A percentile compares a stretch with the other conserved stretches of the same genome.
These are phyloP conservation scores for Pythium diclinum DNA, from an alignment of 352 stramenopile species.

Conservation along the genomic window DNA sequence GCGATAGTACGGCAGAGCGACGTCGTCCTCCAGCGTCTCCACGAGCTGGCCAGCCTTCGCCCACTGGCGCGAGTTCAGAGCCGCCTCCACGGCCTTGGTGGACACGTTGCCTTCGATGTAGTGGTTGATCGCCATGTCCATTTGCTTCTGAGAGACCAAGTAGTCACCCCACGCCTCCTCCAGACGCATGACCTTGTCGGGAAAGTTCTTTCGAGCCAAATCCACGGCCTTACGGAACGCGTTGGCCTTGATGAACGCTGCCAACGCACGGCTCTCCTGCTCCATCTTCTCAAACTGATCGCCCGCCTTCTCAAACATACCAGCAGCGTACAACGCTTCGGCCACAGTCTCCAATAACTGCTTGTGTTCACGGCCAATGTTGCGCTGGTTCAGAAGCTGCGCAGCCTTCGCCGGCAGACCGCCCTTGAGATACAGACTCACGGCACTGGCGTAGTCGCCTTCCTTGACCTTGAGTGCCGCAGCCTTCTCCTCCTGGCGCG, in stretches of 20 bases:
- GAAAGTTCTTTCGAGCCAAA: constrained; percentile 88
- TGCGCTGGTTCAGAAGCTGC: constrained; percentile 82
- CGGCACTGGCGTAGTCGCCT: constrained; percentile 84
- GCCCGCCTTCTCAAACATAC: constrained; percentile 92
- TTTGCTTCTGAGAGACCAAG: constrained; percentile 90
- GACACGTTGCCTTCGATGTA: constrained; percentile 94
- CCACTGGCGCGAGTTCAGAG: constrained; percentile 92
- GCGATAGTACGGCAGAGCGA: constrained; percentile 89
- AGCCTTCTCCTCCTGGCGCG: constrained; percentile 91
- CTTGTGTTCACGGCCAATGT: constrained; percentile 83
- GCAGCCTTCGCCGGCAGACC: constrained; percentile 89
- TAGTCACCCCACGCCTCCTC: constrained; percentile 94
- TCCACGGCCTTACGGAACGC: constrained; percentile 92
- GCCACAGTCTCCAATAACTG: constrained; percentile 90
- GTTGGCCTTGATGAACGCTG: constrained; percentile 91
- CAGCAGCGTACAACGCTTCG: constrained; percentile 81
- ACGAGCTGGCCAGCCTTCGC: constrained; percentile 91
- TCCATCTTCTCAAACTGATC: constrained; percentile 94
- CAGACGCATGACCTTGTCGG: constrained; percentile 87
- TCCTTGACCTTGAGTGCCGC: constrained; percentile 91
- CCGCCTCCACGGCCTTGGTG: constrained; percentile 91
- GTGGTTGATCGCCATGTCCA: constrained; percentile 96
- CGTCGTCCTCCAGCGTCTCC: constrained; percentile 87
- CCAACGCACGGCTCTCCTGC: constrained; percentile 86
- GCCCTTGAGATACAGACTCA: constrained; percentile 93